Conservation (phyloP, 2,329 filamentous ascomycete species). For the Aspergillus proliferans region DNA sequence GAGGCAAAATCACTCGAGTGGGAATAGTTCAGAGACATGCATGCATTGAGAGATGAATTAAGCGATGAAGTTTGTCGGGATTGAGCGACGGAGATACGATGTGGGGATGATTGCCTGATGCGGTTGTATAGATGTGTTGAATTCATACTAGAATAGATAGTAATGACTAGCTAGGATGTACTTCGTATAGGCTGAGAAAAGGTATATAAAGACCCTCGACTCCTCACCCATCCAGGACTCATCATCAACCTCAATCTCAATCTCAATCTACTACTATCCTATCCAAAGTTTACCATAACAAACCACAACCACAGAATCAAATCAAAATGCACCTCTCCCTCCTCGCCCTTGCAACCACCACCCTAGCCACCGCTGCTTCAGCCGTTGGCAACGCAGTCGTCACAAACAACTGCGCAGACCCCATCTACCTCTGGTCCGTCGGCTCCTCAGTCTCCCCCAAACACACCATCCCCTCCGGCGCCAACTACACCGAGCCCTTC, state of each 20-base stretch:
- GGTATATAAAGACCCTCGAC: constrained; percentile 4
- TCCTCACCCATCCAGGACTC: not conserved
- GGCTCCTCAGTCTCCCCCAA: constrained; percentile 25
- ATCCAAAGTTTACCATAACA: not conserved
- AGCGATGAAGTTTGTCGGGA: not conserved
- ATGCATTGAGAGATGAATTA: not conserved
- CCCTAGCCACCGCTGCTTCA: constrained; percentile 15
- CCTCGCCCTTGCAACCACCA: constrained; percentile 23
- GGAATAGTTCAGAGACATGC: not conserved
- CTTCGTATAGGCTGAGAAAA: not conserved
- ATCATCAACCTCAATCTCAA: not conserved
- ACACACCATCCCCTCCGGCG: constrained; percentile 26
- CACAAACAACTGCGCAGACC: constrained; percentile 31
- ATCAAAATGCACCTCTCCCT: constrained; percentile 29
- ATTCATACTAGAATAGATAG: not conserved
- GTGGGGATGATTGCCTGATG: not conserved
- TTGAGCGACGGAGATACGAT: not conserved
- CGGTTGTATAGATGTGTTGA: not conserved
- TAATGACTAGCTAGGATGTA: too few species aligned
- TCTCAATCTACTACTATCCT: not conserved
- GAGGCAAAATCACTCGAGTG: not conserved
- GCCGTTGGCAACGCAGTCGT: constrained; percentile 34
- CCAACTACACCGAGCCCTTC: constrained; percentile 30
- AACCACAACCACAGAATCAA: not conserved
- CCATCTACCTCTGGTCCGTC: constrained; percentile 37